Evolutionary conservation across 140 eudicot genomes (phyloP).

Genomic region (Senecio squalidus): DNA sequence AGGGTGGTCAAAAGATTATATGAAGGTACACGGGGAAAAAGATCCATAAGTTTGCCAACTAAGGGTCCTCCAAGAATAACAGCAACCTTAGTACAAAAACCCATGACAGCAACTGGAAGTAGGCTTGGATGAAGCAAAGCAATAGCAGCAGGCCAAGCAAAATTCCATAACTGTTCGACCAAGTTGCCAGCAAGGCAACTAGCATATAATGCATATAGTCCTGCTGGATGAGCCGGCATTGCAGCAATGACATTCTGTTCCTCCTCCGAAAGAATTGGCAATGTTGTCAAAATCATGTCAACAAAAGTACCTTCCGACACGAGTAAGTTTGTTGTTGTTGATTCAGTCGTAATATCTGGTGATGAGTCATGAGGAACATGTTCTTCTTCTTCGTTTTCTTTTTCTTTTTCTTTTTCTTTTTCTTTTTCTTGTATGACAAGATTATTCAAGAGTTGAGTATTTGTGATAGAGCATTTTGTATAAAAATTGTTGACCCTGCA

Average conservation of each 20-base stretch:
- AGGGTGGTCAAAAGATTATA: conserved; percentile 55
- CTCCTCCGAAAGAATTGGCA: conserved; percentile 94
- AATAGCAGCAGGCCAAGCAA: conserved; percentile 94
- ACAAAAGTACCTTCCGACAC: conserved; percentile 59
- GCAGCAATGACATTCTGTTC: conserved; percentile 86
- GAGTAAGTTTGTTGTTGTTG: conserved; percentile 55
- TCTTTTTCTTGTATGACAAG: conserved; percentile 52
- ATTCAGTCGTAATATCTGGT: conserved; percentile 58
- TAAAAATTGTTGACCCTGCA: conserved; percentile 51
- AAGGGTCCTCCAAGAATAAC: conserved; percentile 88
- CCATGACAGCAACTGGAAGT: conserved; percentile 95
- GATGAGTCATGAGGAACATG: conserved; percentile 56
- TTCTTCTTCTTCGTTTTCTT: too few species aligned
- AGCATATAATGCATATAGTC: conserved; percentile 85
- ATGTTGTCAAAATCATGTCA: conserved; percentile 74
- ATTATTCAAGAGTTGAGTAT: conserved; percentile 45
- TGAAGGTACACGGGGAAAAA: conserved; percentile 80
- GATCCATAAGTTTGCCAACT: conserved; percentile 93
- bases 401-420: too few species aligned
- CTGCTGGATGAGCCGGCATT: conserved; percentile 99
- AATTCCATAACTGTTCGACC: conserved; percentile 96
- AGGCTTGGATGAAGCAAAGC: conserved; percentile 94
- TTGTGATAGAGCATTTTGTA: conserved; percentile 55
- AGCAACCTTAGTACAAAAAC: conserved; percentile 89
- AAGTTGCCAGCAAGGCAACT: conserved; percentile 83